Conservation (phyloP, 306 rosid species). For the Pueraria montana region DNA sequence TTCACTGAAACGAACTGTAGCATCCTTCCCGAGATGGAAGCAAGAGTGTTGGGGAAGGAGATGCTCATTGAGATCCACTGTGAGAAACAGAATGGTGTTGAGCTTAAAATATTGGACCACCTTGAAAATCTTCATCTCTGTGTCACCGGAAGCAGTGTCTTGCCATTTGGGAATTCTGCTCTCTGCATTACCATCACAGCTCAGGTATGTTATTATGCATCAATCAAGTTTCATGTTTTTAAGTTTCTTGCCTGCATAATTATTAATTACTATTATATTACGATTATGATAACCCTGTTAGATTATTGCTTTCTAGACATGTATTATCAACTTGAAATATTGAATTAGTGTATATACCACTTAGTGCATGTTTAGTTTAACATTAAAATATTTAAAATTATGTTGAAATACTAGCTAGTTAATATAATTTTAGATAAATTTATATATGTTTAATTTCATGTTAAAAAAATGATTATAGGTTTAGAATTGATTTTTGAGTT, state of each 20-base stretch:
- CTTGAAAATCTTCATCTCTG: slow-evolving; percentile 50
- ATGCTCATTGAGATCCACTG: slow-evolving; percentile 52
- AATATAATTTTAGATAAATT: no score
- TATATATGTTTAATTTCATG: no score
- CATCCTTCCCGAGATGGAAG: slow-evolving; percentile 50
- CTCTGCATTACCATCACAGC: slow-evolving; percentile 53
- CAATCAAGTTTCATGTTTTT: background rate
- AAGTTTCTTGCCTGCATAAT: background rate
- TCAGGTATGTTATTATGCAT: slow-evolving; percentile 38
- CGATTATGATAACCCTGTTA: background rate
- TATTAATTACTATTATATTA: background rate
- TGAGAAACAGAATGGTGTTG: slow-evolving; percentile 48
- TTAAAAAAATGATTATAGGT: no score
- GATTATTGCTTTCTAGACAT: background rate
- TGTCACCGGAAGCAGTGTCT: slow-evolving; percentile 48
- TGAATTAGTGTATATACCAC: background rate
- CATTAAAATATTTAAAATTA: no score
- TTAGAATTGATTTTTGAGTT: no score
- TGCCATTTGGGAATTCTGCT: slow-evolving; percentile 56
- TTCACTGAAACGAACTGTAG: slow-evolving; percentile 11
- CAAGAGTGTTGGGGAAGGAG: slow-evolving; percentile 49
- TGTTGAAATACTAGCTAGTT: no score
- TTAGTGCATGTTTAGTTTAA: no score
- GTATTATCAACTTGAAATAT: background rate
- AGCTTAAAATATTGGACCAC: slow-evolving; percentile 45